Evolutionary conservation across 352 stramenopile genomes (phyloP), one percentile per base, ranked within the genome.

Genomic region (Phytophthora chlamydospora): DNA sequence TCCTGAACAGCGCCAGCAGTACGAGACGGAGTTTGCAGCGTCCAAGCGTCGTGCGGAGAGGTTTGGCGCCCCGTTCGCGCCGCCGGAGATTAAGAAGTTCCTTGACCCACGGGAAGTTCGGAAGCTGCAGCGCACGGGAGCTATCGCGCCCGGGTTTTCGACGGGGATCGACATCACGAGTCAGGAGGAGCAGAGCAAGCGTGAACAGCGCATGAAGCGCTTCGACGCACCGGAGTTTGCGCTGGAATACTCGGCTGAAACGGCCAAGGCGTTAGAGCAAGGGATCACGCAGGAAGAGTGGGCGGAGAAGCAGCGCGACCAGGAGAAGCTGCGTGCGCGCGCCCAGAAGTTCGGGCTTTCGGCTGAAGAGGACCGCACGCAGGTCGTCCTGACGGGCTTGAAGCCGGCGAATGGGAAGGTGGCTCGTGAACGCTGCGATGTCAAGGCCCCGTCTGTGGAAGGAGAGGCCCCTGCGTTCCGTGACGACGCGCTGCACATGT

Each of bases 401-500:
- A 56, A 57, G 6, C 75, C 83, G 2, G 72, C 76, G 17, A 79
- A 68, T 58, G 49, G 47, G 7, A 93, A 93, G 45, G 83, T 95
- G 1, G 59, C 43, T 16, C 68, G 59, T 10, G 85, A 93, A 40
- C 83, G 85, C 8, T 86, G 76, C 21, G 85, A 92, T 52, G 49
- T 91, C 10, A 69, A 71, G 40, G 55, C 64, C 13, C 13, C 58
- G 12, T 40, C 17, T 16, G 35, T 27, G 33, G 62, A 47, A 12
- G 73, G 80, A 41, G 65, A 72, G 29, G 45, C 65, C 11, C 53
- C 76, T 17, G 71, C 71, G 40, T 75, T 77, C 48, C 75, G 83
- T 4, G 66, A 85, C n/a, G 83, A 95, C 29, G 85, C 83, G 19
- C 66, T 95, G 44, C 86, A 93, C 69, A 69, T 93, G 73, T 95